These are phyloP conservation scores for Deinandra increscens DNA, from an alignment of 129 eudicot genomes.

Conservation along the genomic window DNA sequence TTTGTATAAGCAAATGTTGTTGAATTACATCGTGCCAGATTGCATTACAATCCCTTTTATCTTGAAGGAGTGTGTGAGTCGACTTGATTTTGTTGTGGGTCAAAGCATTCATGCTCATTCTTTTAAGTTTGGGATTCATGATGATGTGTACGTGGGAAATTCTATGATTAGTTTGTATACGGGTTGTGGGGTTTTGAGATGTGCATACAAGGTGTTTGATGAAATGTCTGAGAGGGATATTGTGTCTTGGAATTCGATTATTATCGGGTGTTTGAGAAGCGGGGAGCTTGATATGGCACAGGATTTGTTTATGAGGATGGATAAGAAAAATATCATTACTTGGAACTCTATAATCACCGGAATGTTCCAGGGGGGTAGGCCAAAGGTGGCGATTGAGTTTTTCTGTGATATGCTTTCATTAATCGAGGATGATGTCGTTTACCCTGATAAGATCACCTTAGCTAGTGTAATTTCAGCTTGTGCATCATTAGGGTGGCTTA, in stretches of 20 bases:
- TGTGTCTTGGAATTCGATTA: conserved; percentile 68
- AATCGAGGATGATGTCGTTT: conserved; percentile 30
- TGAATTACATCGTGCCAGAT: conserved; percentile 47
- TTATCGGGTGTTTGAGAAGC: conserved; percentile 55
- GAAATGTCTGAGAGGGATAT: conserved; percentile 63
- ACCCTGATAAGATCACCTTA: conserved; percentile 69
- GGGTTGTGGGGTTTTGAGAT: conserved; percentile 43
- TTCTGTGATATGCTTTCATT: conserved; percentile 56
- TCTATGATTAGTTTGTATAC: conserved; percentile 49
- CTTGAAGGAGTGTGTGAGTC: conserved; percentile 53
- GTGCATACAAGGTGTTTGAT: conserved; percentile 64
- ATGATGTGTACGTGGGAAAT: conserved; percentile 60
- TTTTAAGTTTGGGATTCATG: conserved; percentile 49
- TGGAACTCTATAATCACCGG: conserved; percentile 92
- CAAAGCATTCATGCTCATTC: conserved; percentile 54
- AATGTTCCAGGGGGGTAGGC: conserved; percentile 64
- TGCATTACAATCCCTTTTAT: conserved; percentile 64
- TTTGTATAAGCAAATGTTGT: conserved; percentile 56
- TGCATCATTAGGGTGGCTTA: conserved; percentile 70
- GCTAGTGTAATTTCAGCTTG: conserved; percentile 79
- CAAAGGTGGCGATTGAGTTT: conserved; percentile 54
- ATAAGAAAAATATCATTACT: conserved; percentile 44
- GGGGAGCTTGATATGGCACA: conserved; percentile 55
- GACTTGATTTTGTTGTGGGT: conserved; percentile 45
- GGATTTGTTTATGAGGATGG: conserved; percentile 50